Conservation (phyloP, 106 monocot species). For the Cymbidium sinense region DNA sequence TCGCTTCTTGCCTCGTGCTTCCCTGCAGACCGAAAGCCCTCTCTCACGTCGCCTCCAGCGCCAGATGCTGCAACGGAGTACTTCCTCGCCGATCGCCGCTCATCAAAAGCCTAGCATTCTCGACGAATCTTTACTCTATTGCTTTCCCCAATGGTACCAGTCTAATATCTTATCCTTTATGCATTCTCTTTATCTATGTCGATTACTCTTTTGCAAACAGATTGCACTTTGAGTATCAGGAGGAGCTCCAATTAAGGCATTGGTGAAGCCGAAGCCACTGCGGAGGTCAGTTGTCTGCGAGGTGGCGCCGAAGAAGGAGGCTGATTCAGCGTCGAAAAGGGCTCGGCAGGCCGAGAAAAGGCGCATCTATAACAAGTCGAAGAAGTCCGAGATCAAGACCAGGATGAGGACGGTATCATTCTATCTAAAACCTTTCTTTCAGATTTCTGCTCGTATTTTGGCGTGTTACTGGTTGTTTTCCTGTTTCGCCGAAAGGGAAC, state of each 20-base stretch:
- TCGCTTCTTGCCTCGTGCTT: conserved; percentile 13
- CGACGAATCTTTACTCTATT: conserved; percentile 12
- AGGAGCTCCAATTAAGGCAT: conserved; percentile 12
- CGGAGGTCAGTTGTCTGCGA: conserved; percentile 56
- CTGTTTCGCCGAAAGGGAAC: neutral
- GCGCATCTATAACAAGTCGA: conserved; percentile 57
- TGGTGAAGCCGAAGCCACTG: conserved; percentile 22
- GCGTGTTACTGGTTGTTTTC: neutral
- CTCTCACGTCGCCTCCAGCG: neutral
- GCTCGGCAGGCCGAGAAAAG: conserved; percentile 80
- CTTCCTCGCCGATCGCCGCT: neutral
- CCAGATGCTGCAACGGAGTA: neutral
- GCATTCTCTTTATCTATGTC: neutral
- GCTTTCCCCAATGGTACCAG: conserved; percentile 19
- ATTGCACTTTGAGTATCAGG: conserved; percentile 9
- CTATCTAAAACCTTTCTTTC: neutral
- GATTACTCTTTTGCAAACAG: neutral
- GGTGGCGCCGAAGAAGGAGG: conserved; percentile 46
- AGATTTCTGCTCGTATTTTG: neutral
- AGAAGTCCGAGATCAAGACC: conserved; percentile 66
- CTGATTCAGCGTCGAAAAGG: conserved; percentile 74
- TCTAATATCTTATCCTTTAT: neutral
- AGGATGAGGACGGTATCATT: conserved; percentile 67
- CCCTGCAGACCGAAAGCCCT: conserved; percentile 12
- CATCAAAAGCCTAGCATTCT: conserved; percentile 27